A percentile compares a stretch with the other conserved stretches of the same genome.
Conservation (phyloP, 495 filamentous ascomycete genomes). For the Delitschia confertaspora region DNA sequence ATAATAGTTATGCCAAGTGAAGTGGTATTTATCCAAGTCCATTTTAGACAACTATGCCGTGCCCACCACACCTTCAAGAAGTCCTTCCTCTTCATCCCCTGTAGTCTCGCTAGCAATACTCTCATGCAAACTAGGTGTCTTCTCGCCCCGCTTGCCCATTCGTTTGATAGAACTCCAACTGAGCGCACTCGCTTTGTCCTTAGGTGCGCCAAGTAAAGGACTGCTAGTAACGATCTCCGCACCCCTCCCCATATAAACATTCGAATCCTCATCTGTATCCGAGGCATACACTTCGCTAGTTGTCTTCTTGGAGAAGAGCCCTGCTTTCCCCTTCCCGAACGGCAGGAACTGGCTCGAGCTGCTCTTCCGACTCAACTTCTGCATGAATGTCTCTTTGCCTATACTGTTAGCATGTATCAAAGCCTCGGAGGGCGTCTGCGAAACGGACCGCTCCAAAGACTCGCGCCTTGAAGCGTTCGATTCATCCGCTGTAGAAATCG, state of each 20-base stretch:
- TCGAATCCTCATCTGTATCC: conserved; percentile 21
- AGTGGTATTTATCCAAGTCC: no score
- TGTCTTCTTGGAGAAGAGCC: conserved; percentile 23
- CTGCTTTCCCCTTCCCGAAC: conserved; percentile 29
- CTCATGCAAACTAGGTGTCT: conserved; percentile 28
- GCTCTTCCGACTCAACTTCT: conserved; percentile 34
- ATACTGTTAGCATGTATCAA: conserved; percentile 7
- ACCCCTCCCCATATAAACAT: background rate
- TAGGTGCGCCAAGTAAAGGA: conserved; percentile 21
- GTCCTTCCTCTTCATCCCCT: conserved; percentile 22
- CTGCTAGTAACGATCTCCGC: conserved; percentile 17
- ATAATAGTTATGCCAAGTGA: no score
- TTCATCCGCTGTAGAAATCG: conserved; percentile 30
- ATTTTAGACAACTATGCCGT: background rate
- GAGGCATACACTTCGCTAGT: conserved; percentile 15
- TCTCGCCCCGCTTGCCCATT: conserved; percentile 27
- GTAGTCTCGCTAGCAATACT: conserved; percentile 28
- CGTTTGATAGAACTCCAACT: conserved; percentile 28
- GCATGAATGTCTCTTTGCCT: conserved; percentile 34
- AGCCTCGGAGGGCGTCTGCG: conserved; percentile 28
- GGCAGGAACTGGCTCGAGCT: conserved; percentile 31
- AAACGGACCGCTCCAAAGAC: conserved; percentile 26
- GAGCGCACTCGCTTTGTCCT: conserved; percentile 22
- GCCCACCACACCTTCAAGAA: background rate
- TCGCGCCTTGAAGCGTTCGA: conserved; percentile 25